Percentiles rank a stretch among this genome's conserved stretches.
These are phyloP conservation scores for Tylopilus sp. DNA, from an alignment of 768 basidiomycete genomes.

Conservation along the genomic window DNA sequence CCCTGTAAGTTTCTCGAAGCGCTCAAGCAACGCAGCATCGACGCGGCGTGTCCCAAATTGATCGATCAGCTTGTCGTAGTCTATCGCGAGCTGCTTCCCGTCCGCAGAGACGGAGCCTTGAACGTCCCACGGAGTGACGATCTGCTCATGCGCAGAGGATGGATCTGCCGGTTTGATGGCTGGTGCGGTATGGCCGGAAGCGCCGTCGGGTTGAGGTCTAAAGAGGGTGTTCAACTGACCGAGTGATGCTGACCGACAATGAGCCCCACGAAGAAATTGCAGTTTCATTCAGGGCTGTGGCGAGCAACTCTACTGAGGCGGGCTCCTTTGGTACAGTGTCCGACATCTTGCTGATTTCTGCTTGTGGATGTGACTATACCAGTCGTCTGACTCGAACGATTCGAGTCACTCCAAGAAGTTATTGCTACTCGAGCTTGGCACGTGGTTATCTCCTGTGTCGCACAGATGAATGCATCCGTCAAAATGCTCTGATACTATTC, in stretches of 20 bases:
- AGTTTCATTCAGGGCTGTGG: constrained; percentile 23
- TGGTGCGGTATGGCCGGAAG: constrained; percentile 20
- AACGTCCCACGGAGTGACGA: constrained; percentile 98
- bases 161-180: constrained; percentile 31
- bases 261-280: constrained; percentile 32
- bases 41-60: constrained; percentile 91
- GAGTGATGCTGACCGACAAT: not conserved
- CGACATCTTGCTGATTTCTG: constrained; percentile 14
- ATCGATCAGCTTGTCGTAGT: constrained; percentile 92
- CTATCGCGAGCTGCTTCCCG: constrained; percentile 89
- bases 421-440: not conserved
- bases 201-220: constrained; percentile 13
- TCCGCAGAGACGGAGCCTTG: constrained; percentile 85
- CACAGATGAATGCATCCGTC: not conserved
- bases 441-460: not conserved
- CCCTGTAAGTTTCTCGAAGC: constrained; percentile 92
- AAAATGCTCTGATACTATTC: not conserved
- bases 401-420: not conserved
- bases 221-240: not conserved
- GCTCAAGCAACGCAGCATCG: constrained; percentile 69
- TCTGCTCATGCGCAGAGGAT: constrained; percentile 51
- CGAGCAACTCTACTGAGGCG: constrained; percentile 25
- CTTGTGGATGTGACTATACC: not conserved
- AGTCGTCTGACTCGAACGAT: not conserved
- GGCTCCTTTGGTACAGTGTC: constrained; percentile 25